Evolutionary conservation across 164 flowering plant genomes (phyloP).

Genomic region (Saururus chinensis): DNA sequence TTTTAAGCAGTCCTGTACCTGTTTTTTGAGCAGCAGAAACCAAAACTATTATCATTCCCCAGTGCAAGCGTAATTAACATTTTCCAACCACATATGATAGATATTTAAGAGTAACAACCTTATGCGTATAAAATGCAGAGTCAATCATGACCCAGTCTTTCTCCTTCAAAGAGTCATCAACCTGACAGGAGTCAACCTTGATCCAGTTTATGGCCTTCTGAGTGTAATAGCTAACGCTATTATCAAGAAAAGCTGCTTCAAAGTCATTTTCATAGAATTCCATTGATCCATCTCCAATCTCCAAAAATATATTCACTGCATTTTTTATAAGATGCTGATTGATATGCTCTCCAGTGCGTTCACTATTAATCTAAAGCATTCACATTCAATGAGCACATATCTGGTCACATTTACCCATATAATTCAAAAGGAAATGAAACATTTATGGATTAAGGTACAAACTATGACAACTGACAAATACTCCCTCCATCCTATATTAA

Average conservation of each 20-base stretch:
- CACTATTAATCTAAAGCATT: constrained; percentile 17
- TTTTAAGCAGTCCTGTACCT: constrained; percentile 85
- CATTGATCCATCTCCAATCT: constrained; percentile 74
- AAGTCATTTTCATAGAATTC: constrained; percentile 61
- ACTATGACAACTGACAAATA: too few relatives aligned
- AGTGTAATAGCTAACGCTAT: constrained; percentile 70
- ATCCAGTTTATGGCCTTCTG: constrained; percentile 83
- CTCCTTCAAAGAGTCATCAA: background rate
- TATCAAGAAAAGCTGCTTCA: constrained; percentile 52
- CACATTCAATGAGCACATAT: background rate
- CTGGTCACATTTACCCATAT: too few relatives aligned
- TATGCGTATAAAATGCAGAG: background rate
- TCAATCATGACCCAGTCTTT: background rate
- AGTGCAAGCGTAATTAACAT: background rate
- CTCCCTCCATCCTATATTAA: too few relatives aligned
- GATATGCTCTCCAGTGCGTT: constrained; percentile 44
- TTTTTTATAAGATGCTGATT: constrained; percentile 71
- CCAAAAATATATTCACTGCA: constrained; percentile 67
- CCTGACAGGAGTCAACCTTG: constrained; percentile 55
- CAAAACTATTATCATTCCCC: background rate
- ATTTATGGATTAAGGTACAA: background rate
- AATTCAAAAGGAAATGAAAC: background rate
- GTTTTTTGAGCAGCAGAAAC: background rate
- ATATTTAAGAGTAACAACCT: background rate
- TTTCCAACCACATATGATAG: background rate